Evolutionary conservation across 352 stramenopile species (phyloP).

Genomic region (Globisporangium nodosum): DNA sequence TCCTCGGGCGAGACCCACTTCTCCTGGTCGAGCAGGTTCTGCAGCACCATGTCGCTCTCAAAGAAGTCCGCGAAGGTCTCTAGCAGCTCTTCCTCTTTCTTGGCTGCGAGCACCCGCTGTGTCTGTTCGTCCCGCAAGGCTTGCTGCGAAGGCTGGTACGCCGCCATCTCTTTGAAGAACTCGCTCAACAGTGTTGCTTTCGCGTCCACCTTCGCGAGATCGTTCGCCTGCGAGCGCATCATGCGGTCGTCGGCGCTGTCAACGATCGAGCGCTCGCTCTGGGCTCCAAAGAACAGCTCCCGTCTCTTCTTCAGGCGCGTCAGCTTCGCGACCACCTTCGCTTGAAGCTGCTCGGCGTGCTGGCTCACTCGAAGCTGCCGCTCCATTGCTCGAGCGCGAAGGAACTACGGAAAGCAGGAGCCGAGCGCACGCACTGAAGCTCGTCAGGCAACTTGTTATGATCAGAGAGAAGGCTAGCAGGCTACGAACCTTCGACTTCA

Average conservation of each 20-base stretch:
- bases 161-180: conserved; percentile 57
- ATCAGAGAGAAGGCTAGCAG: neutral
- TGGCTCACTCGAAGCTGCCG: conserved; percentile 16
- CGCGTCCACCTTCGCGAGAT: conserved; percentile 13
- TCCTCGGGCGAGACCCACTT: conserved; percentile 33
- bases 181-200: conserved; percentile 16
- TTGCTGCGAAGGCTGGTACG: conserved; percentile 22
- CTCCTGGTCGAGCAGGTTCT: conserved; percentile 44
- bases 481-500: conserved; percentile 37
- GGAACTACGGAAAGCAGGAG: conserved; percentile 16
- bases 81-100: conserved; percentile 26
- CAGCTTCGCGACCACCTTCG: conserved; percentile 14
- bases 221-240: conserved; percentile 11
- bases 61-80: conserved; percentile 41
- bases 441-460: neutral
- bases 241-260: too few relatives aligned
- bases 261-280: neutral
- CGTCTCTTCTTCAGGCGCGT: conserved; percentile 12
- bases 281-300: conserved; percentile 1
- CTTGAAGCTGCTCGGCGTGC: conserved; percentile 19
- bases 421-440: neutral
- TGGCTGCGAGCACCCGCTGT: conserved; percentile 11
- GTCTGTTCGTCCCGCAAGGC: conserved; percentile 15
- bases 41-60: conserved; percentile 27
- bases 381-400: conserved; percentile 31